These are phyloP conservation scores for Phlebiopsis flavidoalba DNA, from an alignment of 768 basidiomycete genomes.

Conservation along the genomic window DNA sequence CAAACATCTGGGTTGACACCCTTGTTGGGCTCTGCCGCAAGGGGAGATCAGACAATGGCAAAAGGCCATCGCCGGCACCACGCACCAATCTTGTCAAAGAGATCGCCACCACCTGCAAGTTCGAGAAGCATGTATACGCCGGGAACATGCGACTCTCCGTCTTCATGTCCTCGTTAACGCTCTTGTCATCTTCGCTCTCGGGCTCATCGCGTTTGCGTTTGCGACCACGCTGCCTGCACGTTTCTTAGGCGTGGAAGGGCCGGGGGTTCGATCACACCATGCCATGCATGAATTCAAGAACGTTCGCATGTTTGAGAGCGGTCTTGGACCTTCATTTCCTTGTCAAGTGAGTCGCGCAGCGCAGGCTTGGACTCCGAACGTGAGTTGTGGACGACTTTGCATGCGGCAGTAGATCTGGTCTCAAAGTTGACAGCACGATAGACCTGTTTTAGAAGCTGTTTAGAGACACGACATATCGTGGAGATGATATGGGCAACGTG, in stretches of 20 bases:
- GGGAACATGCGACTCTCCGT: conserved; percentile 47
- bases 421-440: conserved; percentile 73
- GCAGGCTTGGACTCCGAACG: conserved; percentile 55
- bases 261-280: conserved; percentile 61
- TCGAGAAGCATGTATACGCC: conserved; percentile 93
- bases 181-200: not conserved
- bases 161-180: not conserved
- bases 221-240: conserved; percentile 9
- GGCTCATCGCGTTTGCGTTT: not conserved
- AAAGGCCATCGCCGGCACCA: conserved; percentile 2
- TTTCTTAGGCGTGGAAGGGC: conserved; percentile 12
- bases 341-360: conserved; percentile 78
- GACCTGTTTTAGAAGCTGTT: conserved; percentile 50
- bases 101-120: conserved; percentile 87
- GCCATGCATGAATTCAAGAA: conserved; percentile 81
- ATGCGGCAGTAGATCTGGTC: conserved; percentile 71
- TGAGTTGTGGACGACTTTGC: conserved; percentile 77
- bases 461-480: not conserved
- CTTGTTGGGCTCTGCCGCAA: conserved; percentile 76
- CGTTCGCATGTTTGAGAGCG: conserved; percentile 69
- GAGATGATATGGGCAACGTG: conserved; percentile 29
- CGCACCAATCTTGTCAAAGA: conserved; percentile 98
- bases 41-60: not conserved
- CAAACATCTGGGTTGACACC: conserved; percentile 83
- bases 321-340: conserved; percentile 90